phyloP scores from a whole-genome alignment of 2,329 filamentous ascomycete genomes.

The Sclerotinia borealis region DNA sequence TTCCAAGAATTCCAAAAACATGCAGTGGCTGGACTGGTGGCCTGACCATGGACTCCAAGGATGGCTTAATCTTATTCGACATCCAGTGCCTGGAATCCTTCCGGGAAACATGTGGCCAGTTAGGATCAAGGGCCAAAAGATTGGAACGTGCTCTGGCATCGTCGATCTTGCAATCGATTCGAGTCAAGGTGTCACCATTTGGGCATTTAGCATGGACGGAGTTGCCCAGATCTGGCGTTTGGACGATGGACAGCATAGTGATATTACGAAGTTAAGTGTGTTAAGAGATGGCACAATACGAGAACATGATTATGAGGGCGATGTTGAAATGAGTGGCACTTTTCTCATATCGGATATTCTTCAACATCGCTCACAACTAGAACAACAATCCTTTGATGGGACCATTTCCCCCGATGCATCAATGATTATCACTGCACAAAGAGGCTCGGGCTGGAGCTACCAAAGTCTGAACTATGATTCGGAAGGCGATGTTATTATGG shows the following conservation, averaged over 20 bases:
- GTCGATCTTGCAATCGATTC: conserved; percentile 47
- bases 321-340: conserved; percentile 14
- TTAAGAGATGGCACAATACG: conserved; percentile 30
- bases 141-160: conserved; percentile 40
- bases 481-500: conserved; percentile 26
- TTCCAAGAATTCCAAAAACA: conserved; percentile 14
- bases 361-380: not conserved
- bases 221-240: conserved; percentile 43
- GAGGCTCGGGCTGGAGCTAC: not conserved
- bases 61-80: conserved; percentile 30
- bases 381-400: conserved; percentile 24
- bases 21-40: conserved; percentile 37
- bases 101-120: conserved; percentile 41
- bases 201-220: conserved; percentile 43
- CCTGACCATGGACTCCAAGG: conserved; percentile 33
- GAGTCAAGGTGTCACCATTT: conserved; percentile 41
- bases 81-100: conserved; percentile 19
- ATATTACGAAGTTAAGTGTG: conserved; percentile 17
- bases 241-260: conserved; percentile 26
- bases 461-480: conserved; percentile 16
- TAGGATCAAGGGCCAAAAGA: conserved; percentile 42
- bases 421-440: not conserved
- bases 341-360: not conserved
- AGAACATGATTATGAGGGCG: conserved; percentile 17
- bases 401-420: not conserved